phyloP scores from a whole-genome alignment of 306 rosid genomes.

The Acmispon strigosus region DNA sequence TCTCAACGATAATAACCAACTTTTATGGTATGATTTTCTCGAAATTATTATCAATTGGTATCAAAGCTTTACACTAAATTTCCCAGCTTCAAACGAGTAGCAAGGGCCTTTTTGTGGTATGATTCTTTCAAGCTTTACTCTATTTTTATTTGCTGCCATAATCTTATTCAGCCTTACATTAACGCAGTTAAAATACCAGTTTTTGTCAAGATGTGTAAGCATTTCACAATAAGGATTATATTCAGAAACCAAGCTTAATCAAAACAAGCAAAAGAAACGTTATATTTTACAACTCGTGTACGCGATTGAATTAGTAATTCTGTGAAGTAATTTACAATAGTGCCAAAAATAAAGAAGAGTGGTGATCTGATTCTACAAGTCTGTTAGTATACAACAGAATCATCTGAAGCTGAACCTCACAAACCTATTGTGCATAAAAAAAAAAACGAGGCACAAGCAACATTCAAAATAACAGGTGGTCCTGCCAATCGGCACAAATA shows the following conservation, averaged over 20 bases:
- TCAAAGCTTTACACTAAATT: too few species aligned
- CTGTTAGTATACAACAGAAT: slow-evolving; percentile 17
- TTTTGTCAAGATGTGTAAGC: neutral
- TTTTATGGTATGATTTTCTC: too few species aligned
- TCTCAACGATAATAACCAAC: too few species aligned
- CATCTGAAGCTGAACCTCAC: slow-evolving; percentile 12
- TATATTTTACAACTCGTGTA: slow-evolving; percentile 10
- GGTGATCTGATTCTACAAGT: slow-evolving; percentile 26
- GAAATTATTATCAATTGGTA: too few species aligned
- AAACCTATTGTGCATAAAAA: slow-evolving; percentile 17
- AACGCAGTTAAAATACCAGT: too few species aligned
- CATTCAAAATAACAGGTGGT: slow-evolving; percentile 20
- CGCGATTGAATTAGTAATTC: slow-evolving; percentile 12
- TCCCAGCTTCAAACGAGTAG: too few species aligned
- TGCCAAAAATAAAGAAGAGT: neutral
- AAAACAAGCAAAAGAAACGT: neutral
- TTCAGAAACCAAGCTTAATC: neutral
- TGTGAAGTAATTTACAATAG: slow-evolving; percentile 35
- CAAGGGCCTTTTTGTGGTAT: too few species aligned
- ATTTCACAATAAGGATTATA: neutral
- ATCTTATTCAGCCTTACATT: too few species aligned
- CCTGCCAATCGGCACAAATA: slow-evolving; percentile 40
- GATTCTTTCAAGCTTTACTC: too few species aligned
- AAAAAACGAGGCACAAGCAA: slow-evolving; percentile 18
- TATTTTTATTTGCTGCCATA: too few species aligned